Conservation (phyloP, 2,329 filamentous ascomycete species). For the Lachnellula cervina region DNA sequence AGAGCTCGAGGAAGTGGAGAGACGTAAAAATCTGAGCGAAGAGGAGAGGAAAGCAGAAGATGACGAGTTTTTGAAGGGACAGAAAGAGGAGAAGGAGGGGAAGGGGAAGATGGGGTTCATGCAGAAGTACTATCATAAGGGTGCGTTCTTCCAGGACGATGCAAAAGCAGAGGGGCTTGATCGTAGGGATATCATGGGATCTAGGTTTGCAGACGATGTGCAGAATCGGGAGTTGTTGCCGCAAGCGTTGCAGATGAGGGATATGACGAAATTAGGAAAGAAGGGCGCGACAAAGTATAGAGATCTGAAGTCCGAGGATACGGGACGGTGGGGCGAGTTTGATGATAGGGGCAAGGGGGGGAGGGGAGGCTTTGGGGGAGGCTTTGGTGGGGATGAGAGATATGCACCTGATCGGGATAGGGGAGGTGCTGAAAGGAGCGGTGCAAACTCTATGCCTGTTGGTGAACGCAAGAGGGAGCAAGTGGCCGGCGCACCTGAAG, state of each 20-base stretch:
- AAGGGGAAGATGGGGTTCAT: slow-evolving; percentile 83
- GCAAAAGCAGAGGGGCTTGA: slow-evolving; percentile 69
- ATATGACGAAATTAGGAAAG: slow-evolving; percentile 89
- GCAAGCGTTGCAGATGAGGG: slow-evolving; percentile 85
- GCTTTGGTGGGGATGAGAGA: slow-evolving; percentile 55
- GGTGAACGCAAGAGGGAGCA: slow-evolving; percentile 46
- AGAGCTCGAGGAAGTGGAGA: slow-evolving; percentile 84
- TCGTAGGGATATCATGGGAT: slow-evolving; percentile 80
- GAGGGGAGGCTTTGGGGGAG: slow-evolving; percentile 22
- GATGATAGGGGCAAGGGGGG: slow-evolving; percentile 44
- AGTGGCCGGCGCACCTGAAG: slow-evolving; percentile 27
- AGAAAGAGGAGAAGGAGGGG: slow-evolving; percentile 48
- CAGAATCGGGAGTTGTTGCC: slow-evolving; percentile 77
- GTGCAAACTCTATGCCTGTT: slow-evolving; percentile 67
- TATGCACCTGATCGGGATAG: slow-evolving; percentile 60
- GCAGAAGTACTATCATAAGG: slow-evolving; percentile 96
- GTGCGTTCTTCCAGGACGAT: slow-evolving; percentile 89
- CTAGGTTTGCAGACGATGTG: slow-evolving; percentile 76
- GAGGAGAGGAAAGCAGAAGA: slow-evolving; percentile 87
- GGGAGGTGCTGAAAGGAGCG: slow-evolving; percentile 47
- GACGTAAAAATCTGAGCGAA: slow-evolving; percentile 76
- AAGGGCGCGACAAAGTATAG: slow-evolving; percentile 88
- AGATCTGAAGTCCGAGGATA: slow-evolving; percentile 86
- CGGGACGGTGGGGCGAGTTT: slow-evolving; percentile 73
- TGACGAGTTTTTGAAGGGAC: slow-evolving; percentile 66